Conservation (phyloP, 2,329 filamentous ascomycete species). For the Colletotrichum chlorophyti region DNA sequence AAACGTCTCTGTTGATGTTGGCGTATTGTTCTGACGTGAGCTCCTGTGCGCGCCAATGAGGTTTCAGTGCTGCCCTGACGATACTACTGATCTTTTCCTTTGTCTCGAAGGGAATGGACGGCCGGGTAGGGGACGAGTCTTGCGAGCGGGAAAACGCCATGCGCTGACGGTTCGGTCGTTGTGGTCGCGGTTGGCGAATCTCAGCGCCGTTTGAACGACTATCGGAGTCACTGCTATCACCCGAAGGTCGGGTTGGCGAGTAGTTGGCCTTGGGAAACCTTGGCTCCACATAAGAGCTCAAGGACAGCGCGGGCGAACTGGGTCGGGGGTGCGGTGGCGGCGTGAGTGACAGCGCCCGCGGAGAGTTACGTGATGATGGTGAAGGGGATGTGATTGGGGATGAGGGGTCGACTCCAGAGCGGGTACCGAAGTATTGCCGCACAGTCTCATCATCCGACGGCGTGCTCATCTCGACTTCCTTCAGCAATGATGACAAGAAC, state of each 20-base stretch:
- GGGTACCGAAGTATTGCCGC: slow-evolving; percentile 44
- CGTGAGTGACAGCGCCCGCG: slow-evolving; percentile 70
- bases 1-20: slow-evolving; percentile 88
- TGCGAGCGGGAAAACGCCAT: slow-evolving; percentile 53
- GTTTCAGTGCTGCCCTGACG: slow-evolving; percentile 82
- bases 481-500: slow-evolving; percentile 85
- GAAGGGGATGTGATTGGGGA: slow-evolving; percentile 74
- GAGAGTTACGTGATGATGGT: slow-evolving; percentile 70
- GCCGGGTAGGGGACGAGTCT: slow-evolving; percentile 73
- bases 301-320: slow-evolving; percentile 68
- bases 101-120: slow-evolving; percentile 74
- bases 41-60: slow-evolving; percentile 76
- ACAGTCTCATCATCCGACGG: slow-evolving; percentile 64
- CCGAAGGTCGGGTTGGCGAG: slow-evolving; percentile 61
- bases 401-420: slow-evolving; percentile 44
- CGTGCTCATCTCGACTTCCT: slow-evolving; percentile 79
- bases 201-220: slow-evolving; percentile 47
- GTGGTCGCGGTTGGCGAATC: slow-evolving; percentile 59
- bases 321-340: slow-evolving; percentile 73
- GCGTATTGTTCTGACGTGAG: slow-evolving; percentile 91
- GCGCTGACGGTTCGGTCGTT: slow-evolving; percentile 50
- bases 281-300: slow-evolving; percentile 77
- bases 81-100: slow-evolving; percentile 91
- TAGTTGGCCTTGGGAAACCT: slow-evolving; percentile 78
- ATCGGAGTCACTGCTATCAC: slow-evolving; percentile 55